A percentile compares a stretch with the other conserved stretches of the same genome.
phyloP scores from a whole-genome alignment of 306 rosid genomes.

The Castanopsis chinensis region DNA sequence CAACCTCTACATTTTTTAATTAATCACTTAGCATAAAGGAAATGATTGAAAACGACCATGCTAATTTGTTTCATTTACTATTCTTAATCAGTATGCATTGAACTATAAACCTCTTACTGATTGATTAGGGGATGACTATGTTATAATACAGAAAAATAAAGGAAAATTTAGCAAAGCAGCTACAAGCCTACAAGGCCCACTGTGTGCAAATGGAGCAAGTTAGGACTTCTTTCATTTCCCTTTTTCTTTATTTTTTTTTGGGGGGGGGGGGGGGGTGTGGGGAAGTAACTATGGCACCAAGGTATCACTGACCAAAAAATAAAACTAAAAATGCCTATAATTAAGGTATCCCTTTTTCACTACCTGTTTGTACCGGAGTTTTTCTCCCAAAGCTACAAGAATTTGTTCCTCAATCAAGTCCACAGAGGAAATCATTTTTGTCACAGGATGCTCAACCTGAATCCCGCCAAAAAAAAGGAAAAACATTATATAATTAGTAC shows the following conservation, averaged over 20 bases:
- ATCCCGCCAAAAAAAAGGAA: conserved; percentile 6
- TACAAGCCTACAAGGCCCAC: neutral
- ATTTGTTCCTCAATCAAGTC: conserved; percentile 99
- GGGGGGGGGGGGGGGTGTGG: too few relatives aligned
- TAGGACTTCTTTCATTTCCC: neutral
- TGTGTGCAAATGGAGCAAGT: neutral
- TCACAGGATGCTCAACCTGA: conserved; percentile 99
- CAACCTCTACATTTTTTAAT: too few relatives aligned
- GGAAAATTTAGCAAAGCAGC: neutral
- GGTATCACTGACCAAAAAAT: neutral
- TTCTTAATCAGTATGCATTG: neutral
- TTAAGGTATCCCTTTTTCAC: conserved; percentile 15
- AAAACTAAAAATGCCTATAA: neutral
- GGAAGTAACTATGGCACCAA: neutral
- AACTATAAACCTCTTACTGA: neutral
- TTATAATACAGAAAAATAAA: neutral
- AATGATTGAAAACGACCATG: neutral
- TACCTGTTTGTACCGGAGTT: conserved; percentile 80
- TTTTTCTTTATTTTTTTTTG: too few relatives aligned
- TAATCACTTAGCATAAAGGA: too few relatives aligned
- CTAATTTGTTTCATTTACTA: neutral
- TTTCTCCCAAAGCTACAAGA: conserved; percentile 90
- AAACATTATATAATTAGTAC: neutral
- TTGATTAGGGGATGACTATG: neutral
- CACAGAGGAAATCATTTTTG: conserved; percentile 93